Evolutionary conservation across 345 rosid genomes (phyloP).

Genomic region (Schrenkiella parvula): DNA sequence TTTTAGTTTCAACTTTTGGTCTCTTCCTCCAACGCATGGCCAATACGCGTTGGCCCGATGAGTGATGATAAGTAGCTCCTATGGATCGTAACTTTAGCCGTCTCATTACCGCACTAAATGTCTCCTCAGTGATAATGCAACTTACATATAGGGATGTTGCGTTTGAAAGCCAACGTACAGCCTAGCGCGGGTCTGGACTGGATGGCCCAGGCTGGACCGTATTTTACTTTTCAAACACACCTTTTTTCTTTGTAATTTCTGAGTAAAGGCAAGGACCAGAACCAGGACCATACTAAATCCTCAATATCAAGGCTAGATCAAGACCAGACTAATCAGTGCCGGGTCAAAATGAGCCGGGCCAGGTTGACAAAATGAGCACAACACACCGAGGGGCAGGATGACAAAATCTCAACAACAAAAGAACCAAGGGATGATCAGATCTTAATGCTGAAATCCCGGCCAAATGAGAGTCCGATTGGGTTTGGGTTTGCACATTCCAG

Average conservation of each 20-base stretch:
- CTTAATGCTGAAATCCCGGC: background rate
- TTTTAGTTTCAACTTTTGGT: background rate
- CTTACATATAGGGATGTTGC: background rate
- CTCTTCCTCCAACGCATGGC: background rate
- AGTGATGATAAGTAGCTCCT: background rate
- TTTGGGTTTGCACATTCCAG: too few species aligned
- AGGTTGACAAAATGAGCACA: background rate
- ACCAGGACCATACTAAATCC: slow-evolving; percentile 6
- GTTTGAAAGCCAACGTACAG: background rate
- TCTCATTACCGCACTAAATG: background rate
- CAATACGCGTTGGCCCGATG: background rate
- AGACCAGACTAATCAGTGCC: background rate
- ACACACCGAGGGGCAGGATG: background rate
- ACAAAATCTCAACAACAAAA: background rate
- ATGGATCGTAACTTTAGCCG: background rate
- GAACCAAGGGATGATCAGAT: background rate
- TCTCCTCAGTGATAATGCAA: background rate
- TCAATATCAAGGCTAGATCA: background rate
- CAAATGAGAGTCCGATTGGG: background rate
- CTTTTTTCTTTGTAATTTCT: background rate
- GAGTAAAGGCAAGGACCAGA: background rate
- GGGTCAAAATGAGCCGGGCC: background rate
- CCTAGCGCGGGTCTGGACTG: background rate
- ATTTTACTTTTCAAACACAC: background rate
- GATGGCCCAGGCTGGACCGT: background rate